A percentile compares a stretch with the other conserved stretches of the same genome.
These are phyloP conservation scores for Aspergillus olivimuriae DNA, from an alignment of 495 filamentous ascomycete species.

Conservation along the genomic window DNA sequence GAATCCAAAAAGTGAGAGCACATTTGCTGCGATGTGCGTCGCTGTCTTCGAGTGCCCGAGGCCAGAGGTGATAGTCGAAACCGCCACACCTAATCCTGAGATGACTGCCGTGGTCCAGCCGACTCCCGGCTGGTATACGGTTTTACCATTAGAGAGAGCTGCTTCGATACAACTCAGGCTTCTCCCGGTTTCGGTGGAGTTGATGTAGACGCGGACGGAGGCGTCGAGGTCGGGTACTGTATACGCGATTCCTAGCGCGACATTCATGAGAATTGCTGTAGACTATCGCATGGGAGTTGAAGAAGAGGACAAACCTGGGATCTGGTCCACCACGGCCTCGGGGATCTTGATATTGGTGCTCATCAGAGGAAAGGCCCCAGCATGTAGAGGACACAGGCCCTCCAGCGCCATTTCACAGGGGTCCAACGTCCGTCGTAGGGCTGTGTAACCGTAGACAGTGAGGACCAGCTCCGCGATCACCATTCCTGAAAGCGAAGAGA, in stretches of 20 bases:
- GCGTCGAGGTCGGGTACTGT: constrained; percentile 90
- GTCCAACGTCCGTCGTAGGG: constrained; percentile 53
- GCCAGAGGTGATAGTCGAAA: constrained; percentile 71
- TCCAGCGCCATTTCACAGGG: constrained; percentile 59
- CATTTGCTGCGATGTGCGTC: constrained; percentile 86
- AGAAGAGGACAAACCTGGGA: constrained; percentile 70
- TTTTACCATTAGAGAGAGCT: constrained; percentile 82
- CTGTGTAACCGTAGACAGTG: constrained; percentile 67
- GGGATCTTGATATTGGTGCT: constrained; percentile 60
- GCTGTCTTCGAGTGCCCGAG: constrained; percentile 90
- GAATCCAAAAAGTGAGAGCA: constrained; percentile 84
- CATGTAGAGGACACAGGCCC: constrained; percentile 80
- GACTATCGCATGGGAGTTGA: no score
- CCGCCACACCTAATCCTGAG: constrained; percentile 70
- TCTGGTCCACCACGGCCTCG: constrained; percentile 45
- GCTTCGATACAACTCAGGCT: constrained; percentile 84
- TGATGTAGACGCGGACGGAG: constrained; percentile 75
- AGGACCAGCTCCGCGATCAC: constrained; percentile 64
- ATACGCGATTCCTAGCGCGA: constrained; percentile 77
- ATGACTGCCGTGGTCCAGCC: constrained; percentile 88
- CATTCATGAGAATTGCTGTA: no score
- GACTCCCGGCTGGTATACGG: constrained; percentile 78
- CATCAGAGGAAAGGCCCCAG: constrained; percentile 53
- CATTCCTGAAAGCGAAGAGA: constrained; percentile 66
- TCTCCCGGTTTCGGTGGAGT: constrained; percentile 47